phyloP scores from a whole-genome alignment of 1,284 basidiomycete species.

The Xerocomus minutiporus region DNA sequence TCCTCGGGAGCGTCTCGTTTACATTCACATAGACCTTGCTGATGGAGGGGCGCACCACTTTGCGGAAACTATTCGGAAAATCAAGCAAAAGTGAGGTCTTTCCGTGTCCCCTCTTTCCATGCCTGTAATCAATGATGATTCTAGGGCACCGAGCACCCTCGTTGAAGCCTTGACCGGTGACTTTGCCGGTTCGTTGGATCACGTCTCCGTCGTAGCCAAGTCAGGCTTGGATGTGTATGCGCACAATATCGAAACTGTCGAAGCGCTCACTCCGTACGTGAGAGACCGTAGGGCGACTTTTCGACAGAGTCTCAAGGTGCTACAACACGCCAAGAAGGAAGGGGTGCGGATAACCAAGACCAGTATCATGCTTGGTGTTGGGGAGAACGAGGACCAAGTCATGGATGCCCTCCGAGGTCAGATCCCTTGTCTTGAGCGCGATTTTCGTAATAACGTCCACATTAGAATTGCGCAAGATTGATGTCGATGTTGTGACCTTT shows the following conservation, averaged over 20 bases:
- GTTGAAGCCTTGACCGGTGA: constrained; percentile 97
- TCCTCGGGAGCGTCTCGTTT: constrained; percentile 1
- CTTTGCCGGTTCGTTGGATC: constrained; percentile 76
- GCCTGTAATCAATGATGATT: background rate
- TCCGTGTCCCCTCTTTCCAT: background rate
- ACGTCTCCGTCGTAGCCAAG: constrained; percentile 80
- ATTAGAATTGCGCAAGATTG: constrained; percentile 77
- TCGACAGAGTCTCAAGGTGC: constrained; percentile 81
- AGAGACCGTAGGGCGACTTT: constrained; percentile 94
- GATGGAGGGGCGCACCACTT: constrained; percentile 95
- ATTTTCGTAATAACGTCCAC: background rate
- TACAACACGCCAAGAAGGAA: constrained; percentile 77
- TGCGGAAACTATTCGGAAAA: constrained; percentile 89
- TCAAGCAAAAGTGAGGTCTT: constrained; percentile 80
- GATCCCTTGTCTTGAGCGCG: constrained; percentile 5
- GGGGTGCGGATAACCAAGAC: constrained; percentile 94
- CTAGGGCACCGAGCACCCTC: constrained; percentile 87
- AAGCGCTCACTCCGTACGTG: constrained; percentile 90
- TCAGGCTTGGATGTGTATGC: constrained; percentile 97
- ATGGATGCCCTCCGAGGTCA: constrained; percentile 79
- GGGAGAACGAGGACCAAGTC: constrained; percentile 85
- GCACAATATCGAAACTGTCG: constrained; percentile 96
- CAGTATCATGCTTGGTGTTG: constrained; percentile 97
- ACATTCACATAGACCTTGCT: constrained; percentile 60
- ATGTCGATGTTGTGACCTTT: constrained; percentile 98